These are phyloP conservation scores for Ganoderma sp. DNA, from an alignment of 1,284 basidiomycete species.

Conservation along the genomic window DNA sequence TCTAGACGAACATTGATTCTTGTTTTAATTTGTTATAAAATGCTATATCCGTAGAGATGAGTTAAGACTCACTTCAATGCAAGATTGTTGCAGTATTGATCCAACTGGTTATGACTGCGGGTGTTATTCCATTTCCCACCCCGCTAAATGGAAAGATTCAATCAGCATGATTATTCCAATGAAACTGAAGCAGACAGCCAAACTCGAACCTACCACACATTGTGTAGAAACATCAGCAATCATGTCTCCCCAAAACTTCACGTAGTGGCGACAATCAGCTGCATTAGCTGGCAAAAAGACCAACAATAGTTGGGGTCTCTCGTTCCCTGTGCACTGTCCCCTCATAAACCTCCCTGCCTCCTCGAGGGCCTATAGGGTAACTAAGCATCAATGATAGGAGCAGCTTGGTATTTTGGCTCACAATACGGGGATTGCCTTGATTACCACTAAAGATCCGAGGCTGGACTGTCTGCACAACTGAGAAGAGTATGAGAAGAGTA, in stretches of 20 bases:
- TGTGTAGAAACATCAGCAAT: slow-evolving; percentile 37
- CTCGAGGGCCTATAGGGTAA: slow-evolving; percentile 32
- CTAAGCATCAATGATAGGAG: neutral
- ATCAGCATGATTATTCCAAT: neutral
- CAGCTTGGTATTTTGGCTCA: neutral
- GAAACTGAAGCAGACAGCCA: neutral
- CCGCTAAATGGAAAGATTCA: neutral
- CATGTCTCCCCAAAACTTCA: slow-evolving; percentile 55
- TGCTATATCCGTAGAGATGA: neutral
- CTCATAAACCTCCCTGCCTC: slow-evolving; percentile 28
- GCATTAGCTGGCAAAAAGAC: slow-evolving; percentile 38
- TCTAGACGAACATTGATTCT: slow-evolving; percentile 56
- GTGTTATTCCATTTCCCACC: slow-evolving; percentile 33
- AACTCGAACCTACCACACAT: slow-evolving; percentile 37
- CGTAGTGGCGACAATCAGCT: slow-evolving; percentile 30
- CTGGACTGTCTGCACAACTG: neutral
- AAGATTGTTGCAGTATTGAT: slow-evolving; percentile 58
- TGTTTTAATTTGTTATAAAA: neutral
- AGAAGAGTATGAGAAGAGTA: neutral
- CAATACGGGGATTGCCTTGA: slow-evolving; percentile 8
- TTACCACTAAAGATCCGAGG: slow-evolving; percentile 20
- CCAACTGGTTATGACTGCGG: slow-evolving; percentile 29
- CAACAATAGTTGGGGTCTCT: slow-evolving; percentile 28
- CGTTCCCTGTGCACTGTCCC: neutral
- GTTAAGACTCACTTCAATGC: slow-evolving; percentile 49